Conservation (phyloP, 257 asterid species). For the Gardenia jasminoides region DNA sequence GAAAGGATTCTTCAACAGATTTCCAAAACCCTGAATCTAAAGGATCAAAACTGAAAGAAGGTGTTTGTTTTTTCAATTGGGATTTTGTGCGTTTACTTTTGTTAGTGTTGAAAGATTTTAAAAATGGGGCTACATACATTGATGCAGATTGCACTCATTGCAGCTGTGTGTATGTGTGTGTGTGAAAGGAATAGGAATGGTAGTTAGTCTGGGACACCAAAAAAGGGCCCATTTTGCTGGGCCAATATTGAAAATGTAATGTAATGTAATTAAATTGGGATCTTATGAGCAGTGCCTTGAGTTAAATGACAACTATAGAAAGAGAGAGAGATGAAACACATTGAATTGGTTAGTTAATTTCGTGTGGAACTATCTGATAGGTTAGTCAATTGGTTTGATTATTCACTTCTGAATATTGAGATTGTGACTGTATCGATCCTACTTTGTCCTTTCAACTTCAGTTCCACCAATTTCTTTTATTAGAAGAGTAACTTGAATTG, state of each 20-base stretch:
- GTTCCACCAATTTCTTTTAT: too few species aligned
- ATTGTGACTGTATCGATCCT: too few species aligned
- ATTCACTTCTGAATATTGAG: background rate
- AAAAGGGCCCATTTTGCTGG: background rate
- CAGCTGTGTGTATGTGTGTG: too few species aligned
- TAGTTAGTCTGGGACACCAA: background rate
- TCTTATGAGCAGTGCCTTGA: background rate
- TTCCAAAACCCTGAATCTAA: slow-evolving; percentile 25
- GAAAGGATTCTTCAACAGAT: too few species aligned
- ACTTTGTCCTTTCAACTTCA: too few species aligned
- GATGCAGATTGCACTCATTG: too few species aligned
- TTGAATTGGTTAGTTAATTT: background rate
- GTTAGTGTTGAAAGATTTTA: slow-evolving; percentile 12
- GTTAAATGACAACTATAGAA: background rate
- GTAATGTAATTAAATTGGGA: background rate
- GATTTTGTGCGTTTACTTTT: slow-evolving; percentile 14
- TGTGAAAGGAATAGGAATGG: background rate
- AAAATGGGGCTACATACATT: background rate
- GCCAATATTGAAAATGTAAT: too few species aligned
- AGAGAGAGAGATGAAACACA: background rate
- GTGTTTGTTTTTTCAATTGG: background rate
- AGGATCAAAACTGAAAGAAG: slow-evolving; percentile 25
- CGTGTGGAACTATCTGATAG: background rate
- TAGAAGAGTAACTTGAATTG: too few species aligned
- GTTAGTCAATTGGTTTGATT: background rate